Conservation (phyloP, 2,329 filamentous ascomycete genomes). For the Zalaria sp. region DNA sequence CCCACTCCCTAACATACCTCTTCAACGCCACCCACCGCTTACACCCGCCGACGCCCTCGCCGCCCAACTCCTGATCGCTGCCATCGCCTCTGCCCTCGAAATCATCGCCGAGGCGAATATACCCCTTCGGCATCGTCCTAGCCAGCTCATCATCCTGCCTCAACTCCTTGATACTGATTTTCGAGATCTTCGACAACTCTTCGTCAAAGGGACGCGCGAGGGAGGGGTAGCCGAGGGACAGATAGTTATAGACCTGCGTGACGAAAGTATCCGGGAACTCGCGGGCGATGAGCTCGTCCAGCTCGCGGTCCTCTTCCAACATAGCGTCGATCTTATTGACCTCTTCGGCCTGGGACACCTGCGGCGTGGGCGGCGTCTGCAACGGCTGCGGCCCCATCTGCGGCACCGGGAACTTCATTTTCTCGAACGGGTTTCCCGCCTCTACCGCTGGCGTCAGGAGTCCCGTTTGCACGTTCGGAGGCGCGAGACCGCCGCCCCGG, state of each 20-base stretch:
- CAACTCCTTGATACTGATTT: slow-evolving; percentile 54
- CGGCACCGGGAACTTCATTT: background rate
- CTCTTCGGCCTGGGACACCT: slow-evolving; percentile 3
- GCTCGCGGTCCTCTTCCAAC: slow-evolving; percentile 27
- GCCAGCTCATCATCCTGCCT: slow-evolving; percentile 53
- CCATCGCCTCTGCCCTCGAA: slow-evolving; percentile 23
- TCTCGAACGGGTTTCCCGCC: slow-evolving; percentile 27
- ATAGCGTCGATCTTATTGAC: slow-evolving; percentile 22
- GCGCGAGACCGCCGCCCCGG: slow-evolving; percentile 21
- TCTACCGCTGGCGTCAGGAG: slow-evolving; percentile 33
- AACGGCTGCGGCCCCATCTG: background rate
- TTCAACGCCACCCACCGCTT: slow-evolving; percentile 73
- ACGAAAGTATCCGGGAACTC: slow-evolving; percentile 79
- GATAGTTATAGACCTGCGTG: slow-evolving; percentile 93
- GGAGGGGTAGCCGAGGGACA: slow-evolving; percentile 82
- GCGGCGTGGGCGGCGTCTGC: slow-evolving; percentile 15
- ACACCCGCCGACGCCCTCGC: slow-evolving; percentile 37
- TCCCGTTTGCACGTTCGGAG: slow-evolving; percentile 29
- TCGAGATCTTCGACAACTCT: slow-evolving; percentile 70
- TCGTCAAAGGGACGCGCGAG: slow-evolving; percentile 71
- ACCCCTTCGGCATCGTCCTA: slow-evolving; percentile 47
- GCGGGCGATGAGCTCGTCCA: slow-evolving; percentile 27
- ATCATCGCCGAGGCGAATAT: slow-evolving; percentile 46
- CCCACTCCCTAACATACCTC: slow-evolving; percentile 80
- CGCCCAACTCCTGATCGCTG: slow-evolving; percentile 21